Evolutionary conservation across 176 grass and related monocot species (phyloP).

Genomic region (Secale cereale): DNA sequence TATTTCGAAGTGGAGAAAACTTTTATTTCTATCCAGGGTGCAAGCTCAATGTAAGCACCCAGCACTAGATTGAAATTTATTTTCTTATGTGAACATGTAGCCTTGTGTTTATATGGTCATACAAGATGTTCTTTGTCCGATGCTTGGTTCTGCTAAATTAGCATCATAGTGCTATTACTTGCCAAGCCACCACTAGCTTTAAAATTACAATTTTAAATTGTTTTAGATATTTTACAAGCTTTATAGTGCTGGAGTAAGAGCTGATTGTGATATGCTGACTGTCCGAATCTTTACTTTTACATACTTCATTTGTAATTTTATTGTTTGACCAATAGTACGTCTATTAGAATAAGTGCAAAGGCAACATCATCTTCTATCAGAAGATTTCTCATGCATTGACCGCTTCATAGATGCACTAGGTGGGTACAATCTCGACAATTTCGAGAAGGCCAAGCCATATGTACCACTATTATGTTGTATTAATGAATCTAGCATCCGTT

Average conservation of each 20-base stretch:
- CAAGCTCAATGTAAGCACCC: too few species aligned
- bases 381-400: constrained; percentile 73
- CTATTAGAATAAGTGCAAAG: constrained; percentile 62
- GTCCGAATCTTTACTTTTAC: neutral
- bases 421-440: constrained; percentile 81
- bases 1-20: too few species aligned
- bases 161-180: neutral
- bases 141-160: neutral
- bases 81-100: too few species aligned
- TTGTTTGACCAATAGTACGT: neutral
- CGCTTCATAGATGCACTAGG: constrained; percentile 78
- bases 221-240: neutral
- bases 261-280: neutral
- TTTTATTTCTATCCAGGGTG: too few species aligned
- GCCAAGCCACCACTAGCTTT: neutral
- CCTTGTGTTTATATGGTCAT: too few species aligned
- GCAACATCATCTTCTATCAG: constrained; percentile 65
- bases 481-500: too few species aligned
- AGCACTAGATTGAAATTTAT: too few species aligned
- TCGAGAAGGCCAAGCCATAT: constrained; percentile 69
- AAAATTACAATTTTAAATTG: neutral
- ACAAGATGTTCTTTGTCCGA: too few species aligned
- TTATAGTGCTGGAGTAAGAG: neutral
- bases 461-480: too few species aligned
- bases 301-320: neutral